Conservation (phyloP, 2,329 filamentous ascomycete genomes). For the Fusarium coicis region DNA sequence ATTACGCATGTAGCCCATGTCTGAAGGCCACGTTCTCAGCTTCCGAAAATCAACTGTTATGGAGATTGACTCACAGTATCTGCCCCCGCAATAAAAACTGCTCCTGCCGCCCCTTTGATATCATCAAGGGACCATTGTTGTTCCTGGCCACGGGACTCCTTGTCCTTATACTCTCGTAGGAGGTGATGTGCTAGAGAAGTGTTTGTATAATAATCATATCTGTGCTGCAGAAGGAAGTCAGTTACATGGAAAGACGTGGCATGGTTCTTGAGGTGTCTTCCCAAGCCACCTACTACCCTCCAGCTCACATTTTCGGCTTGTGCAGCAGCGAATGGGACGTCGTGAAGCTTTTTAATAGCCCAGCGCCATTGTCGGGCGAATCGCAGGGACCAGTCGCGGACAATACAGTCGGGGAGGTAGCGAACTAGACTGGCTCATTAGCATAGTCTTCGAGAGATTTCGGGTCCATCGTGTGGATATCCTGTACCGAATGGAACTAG, state of each 20-base stretch:
- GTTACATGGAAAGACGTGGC: neutral
- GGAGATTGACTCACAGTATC: slow-evolving; percentile 51
- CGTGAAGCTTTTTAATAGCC: slow-evolving; percentile 49
- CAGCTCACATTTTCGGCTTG: slow-evolving; percentile 43
- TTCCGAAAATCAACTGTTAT: slow-evolving; percentile 36
- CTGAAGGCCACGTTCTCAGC: slow-evolving; percentile 25
- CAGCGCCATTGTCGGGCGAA: slow-evolving; percentile 50
- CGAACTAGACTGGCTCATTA: slow-evolving; percentile 33
- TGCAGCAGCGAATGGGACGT: slow-evolving; percentile 47
- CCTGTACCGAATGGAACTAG: slow-evolving; percentile 53
- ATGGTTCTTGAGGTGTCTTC: neutral
- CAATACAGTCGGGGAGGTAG: slow-evolving; percentile 45
- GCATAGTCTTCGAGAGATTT: neutral
- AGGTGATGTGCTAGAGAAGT: slow-evolving; percentile 43
- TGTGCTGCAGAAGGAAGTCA: slow-evolving; percentile 21
- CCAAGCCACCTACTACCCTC: neutral
- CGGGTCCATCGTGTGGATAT: neutral
- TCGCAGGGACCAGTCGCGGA: slow-evolving; percentile 46
- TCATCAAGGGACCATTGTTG: slow-evolving; percentile 52
- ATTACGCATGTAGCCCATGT: slow-evolving; percentile 49
- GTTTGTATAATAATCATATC: slow-evolving; percentile 27
- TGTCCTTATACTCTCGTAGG: slow-evolving; percentile 30
- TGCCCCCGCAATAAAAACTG: slow-evolving; percentile 61
- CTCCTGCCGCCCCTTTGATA: slow-evolving; percentile 61
- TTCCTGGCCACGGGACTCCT: slow-evolving; percentile 13